Evolutionary conservation across 345 rosid species (phyloP).

Genomic region (Populus tremula): DNA sequence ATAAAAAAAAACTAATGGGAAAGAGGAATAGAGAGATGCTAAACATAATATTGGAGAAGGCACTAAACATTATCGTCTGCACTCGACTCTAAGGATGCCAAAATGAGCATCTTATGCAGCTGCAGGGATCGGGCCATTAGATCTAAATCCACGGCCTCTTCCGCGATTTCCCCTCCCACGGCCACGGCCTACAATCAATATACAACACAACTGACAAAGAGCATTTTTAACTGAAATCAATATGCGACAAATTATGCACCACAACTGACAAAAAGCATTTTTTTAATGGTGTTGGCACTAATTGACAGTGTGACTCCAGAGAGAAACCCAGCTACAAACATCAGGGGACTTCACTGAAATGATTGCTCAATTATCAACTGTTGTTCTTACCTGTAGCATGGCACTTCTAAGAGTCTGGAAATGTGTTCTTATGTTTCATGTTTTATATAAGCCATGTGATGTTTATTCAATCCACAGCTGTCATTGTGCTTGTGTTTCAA

Average conservation of each 20-base stretch:
- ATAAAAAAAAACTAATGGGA: not conserved
- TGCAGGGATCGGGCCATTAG: slow-evolving; percentile 54
- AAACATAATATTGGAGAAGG: slow-evolving; percentile 28
- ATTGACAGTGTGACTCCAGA: not conserved
- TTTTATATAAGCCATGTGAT: not conserved
- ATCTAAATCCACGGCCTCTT: slow-evolving; percentile 62
- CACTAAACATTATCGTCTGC: slow-evolving; percentile 1
- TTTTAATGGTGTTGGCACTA: not conserved
- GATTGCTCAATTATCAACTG: too few relatives aligned
- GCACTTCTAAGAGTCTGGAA: not conserved
- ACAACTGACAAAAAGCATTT: not conserved
- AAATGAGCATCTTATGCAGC: slow-evolving; percentile 40
- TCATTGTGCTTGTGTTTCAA: not conserved
- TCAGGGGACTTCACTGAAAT: not conserved
- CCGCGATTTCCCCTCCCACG: slow-evolving; percentile 50
- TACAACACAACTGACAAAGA: not conserved
- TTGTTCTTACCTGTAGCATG: too few relatives aligned
- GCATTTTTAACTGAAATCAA: slow-evolving; percentile 1
- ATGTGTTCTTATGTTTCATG: not conserved
- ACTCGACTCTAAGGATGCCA: slow-evolving; percentile 5
- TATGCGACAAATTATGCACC: not conserved
- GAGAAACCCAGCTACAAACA: not conserved
- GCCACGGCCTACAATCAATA: slow-evolving; percentile 19
- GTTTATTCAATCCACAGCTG: not conserved
- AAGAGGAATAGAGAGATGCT: slow-evolving; percentile 24